A percentile compares a stretch with the other conserved stretches of the same genome.
Conservation (phyloP, 176 grass and related monocot genomes). For the Musa schizocarpa region DNA sequence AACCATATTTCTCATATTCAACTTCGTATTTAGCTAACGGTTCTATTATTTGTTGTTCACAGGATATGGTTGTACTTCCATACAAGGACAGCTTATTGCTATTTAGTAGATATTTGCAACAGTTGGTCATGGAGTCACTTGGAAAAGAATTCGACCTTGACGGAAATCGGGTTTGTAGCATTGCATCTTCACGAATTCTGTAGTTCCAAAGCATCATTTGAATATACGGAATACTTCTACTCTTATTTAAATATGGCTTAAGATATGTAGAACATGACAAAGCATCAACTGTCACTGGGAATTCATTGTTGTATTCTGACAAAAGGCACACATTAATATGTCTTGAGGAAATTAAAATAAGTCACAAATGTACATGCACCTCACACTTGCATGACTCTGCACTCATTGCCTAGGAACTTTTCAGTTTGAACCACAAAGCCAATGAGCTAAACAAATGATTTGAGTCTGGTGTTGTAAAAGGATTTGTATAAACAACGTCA, state of each 20-base stretch:
- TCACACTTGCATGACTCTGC: too few relatives aligned
- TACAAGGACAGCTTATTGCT: conserved; percentile 98
- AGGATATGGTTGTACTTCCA: conserved; percentile 99
- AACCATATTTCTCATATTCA: conserved; percentile 15
- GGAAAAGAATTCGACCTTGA: conserved; percentile 98
- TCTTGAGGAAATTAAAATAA: too few relatives aligned
- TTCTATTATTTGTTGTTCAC: conserved; percentile 18
- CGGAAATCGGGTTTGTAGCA: conserved; percentile 63
- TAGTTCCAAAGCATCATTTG: neutral
- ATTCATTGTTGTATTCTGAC: too few relatives aligned
- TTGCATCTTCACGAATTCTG: neutral
- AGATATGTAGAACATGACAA: neutral
- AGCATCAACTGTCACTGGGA: neutral
- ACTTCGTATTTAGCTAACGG: conserved; percentile 16
- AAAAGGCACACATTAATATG: too few relatives aligned
- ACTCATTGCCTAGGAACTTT: too few relatives aligned
- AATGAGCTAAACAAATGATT: too few relatives aligned
- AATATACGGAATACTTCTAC: neutral
- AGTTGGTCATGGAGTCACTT: conserved; percentile 99
- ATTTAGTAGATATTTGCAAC: conserved; percentile 97
- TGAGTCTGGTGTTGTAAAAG: too few relatives aligned
- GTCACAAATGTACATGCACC: too few relatives aligned
- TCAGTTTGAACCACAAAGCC: too few relatives aligned
- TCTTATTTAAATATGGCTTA: neutral
- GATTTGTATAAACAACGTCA: too few relatives aligned